A percentile compares a stretch with the other conserved stretches of the same genome.
Conservation (phyloP, 1,284 basidiomycete species). For the Caloboletus firmus region DNA sequence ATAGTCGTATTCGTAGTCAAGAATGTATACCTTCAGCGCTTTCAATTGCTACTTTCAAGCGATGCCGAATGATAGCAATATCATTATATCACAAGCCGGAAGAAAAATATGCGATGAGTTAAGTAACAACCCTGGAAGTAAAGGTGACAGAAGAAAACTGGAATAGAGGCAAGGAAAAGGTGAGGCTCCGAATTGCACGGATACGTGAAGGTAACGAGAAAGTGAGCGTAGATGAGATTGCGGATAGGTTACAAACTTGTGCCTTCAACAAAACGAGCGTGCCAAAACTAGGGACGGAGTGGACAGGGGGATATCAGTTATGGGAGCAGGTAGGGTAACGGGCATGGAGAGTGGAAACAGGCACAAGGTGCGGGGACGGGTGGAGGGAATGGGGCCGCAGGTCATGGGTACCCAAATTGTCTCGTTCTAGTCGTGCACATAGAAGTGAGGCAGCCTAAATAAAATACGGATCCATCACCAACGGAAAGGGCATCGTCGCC, state of each 20-base stretch:
- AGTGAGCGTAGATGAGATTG: constrained; percentile 36
- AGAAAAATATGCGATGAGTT: constrained; percentile 36
- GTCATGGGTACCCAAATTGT: constrained; percentile 25
- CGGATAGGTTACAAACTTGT: constrained; percentile 35
- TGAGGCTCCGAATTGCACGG: constrained; percentile 11
- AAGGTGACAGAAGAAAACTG: constrained; percentile 12
- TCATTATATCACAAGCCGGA: constrained; percentile 37
- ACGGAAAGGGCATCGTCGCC: constrained; percentile 5
- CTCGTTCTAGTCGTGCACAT: constrained; percentile 31
- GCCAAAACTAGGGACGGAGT: constrained; percentile 19
- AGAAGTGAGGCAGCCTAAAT: constrained; percentile 25
- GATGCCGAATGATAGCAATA: constrained; percentile 27
- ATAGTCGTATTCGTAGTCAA: neutral
- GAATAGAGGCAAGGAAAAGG: constrained; percentile 8
- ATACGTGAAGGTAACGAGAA: constrained; percentile 24
- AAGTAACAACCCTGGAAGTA: constrained; percentile 35
- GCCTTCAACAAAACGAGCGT: constrained; percentile 32
- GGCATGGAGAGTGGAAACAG: constrained; percentile 12
- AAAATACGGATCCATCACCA: constrained; percentile 17
- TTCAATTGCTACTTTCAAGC: neutral
- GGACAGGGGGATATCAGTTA: constrained; percentile 32
- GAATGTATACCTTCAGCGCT: neutral
- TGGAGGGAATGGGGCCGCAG: constrained; percentile 1
- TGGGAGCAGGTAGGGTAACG: constrained; percentile 28
- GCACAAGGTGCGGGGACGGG: constrained; percentile 12